Base-by-base conservation (phyloP, 768 basidiomycete species). In the Collybia sp. region DNA sequence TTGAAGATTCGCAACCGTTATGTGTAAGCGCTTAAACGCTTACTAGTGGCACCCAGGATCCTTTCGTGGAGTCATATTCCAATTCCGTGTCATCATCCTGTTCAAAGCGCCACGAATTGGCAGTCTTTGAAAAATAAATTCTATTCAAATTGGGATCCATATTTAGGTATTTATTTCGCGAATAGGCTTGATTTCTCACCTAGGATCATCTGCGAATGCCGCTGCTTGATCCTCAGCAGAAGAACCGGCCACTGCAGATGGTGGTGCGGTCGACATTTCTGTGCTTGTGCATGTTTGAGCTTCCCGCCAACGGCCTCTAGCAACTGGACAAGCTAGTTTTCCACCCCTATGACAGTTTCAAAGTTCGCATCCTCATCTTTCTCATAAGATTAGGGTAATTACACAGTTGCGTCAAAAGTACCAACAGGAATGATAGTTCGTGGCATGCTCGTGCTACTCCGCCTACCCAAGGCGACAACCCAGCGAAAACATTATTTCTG, bases 1-100 rank as follows among this genome's bases (percentile, higher is more conserved):
- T 35, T 50, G 31, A 31, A 42, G 36, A 16, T 25, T 39, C 25
- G 3, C 8, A 49, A 19, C 36, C 20, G 19, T 37, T 20, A 37
- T 32, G n/a, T 11, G 13, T 11, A n/a, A 18, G n/a, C n/a, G n/a
- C n/a, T n/a, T n/a, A n/a, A 10, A 46, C 25, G 37, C 87, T 64
- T 59, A 97, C 94, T 61, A 93, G 63, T 35, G 88, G 85, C 18
- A 93, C 65, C 95, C 95, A 98, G 25, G 71, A 70, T 11, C 80
- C 82, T 58, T 88, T 92, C 9, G 64, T 59, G 30, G 76, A 64
- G 60, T 93, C 89, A 69, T 86, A 98, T 67, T 98, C 95, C 58
- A 90, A 75, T 62, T 96, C 94, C n/a, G 76, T 66, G 13, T 90
- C 93, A 55, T 93, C 88, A 40, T 89, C 88, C 57, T 91, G 81